Base-by-base conservation (phyloP, 805 yeast genomes). In the Wickerhamiella sergipiensis region DNA sequence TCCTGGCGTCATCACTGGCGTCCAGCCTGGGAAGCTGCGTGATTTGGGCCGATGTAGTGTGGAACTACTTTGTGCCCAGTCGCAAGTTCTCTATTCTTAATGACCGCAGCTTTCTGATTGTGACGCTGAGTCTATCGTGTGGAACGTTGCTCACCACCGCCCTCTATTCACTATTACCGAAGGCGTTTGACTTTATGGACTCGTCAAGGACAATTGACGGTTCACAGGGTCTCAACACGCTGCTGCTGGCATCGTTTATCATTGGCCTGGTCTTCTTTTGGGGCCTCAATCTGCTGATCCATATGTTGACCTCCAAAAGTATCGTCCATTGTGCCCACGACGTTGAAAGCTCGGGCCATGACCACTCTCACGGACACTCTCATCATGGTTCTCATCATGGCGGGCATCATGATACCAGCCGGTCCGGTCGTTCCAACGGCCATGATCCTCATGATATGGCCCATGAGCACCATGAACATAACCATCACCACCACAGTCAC, bases 81-180 rank as follows among this genome's bases (percentile, higher is more conserved):
- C 67, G 68, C 55, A 73, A 74, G 1, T 80, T 83, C 62, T 67
- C 73, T 39, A 71, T 84, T 43, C 72, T 75, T 49, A 74, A 76
- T 50, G 81, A 83, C 61, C 77, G 81, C 38, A 65, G 68, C 13
- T 80, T 89, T 61, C 72, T 90, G 54, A 80, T 85, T 40, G 80
- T 80, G 33, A 83, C 95, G 1, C 72, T 90, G 26, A 77, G 92
- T 0, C 66, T 89, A 47, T 80, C 89, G 56, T 72, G 90, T 0
- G 97, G 98, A 0, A 85, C 95, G 23, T 73, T 90, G 64, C 52
- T 67, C 1, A 78, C 88, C 60, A 87, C 97, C 0, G 77, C 95
- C 0, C 67, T 90, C 47, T 83, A 78, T 67, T 76, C 80, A 53
- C 70, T 90, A 48, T 67, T 89, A n/a, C 96, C 97, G 0, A 81